Evolutionary conservation across 306 rosid genomes (phyloP).

Genomic region (Ochetophila trinervis): DNA sequence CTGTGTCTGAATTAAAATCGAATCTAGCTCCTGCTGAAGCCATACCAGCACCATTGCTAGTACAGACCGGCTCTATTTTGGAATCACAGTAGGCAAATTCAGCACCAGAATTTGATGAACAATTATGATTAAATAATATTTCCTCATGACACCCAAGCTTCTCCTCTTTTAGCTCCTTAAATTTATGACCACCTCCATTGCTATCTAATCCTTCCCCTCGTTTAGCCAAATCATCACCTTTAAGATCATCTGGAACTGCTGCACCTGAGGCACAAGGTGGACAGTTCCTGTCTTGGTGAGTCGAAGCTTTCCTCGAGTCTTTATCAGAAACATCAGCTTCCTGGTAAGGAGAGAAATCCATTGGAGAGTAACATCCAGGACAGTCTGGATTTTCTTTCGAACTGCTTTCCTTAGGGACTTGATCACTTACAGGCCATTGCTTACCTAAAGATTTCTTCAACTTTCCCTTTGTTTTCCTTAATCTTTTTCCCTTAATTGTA

Average conservation of each 20-base stretch:
- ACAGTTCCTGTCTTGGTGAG: constrained; percentile 16
- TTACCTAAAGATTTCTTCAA: constrained; percentile 44
- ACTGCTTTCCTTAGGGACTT: constrained; percentile 40
- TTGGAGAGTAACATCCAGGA: constrained; percentile 64
- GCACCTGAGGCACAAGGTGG: constrained; percentile 26
- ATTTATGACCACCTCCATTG: constrained; percentile 24
- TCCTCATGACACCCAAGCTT: constrained; percentile 13
- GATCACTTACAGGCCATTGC: constrained; percentile 37
- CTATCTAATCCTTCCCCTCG: constrained; percentile 22
- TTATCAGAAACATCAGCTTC: constrained; percentile 46
- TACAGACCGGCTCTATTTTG: constrained; percentile 33
- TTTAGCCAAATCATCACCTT: constrained; percentile 35
- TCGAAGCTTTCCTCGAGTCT: constrained; percentile 33
- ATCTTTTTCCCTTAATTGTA: constrained; percentile 49
- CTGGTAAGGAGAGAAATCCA: constrained; percentile 88
- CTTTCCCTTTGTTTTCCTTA: constrained; percentile 48
- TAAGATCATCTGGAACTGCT: constrained; percentile 29
- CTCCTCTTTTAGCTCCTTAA: constrained; percentile 23
- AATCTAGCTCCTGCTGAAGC: constrained; percentile 33
- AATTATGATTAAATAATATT: constrained; percentile 19
- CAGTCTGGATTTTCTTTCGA: constrained; percentile 46
- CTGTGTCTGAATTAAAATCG: constrained; percentile 33
- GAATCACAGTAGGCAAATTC: constrained; percentile 33
- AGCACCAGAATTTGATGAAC: constrained; percentile 32
- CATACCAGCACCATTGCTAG: constrained; percentile 24